Base-by-base conservation (phyloP, 2,329 filamentous ascomycete species). In the Pleurostoma richardsiae region DNA sequence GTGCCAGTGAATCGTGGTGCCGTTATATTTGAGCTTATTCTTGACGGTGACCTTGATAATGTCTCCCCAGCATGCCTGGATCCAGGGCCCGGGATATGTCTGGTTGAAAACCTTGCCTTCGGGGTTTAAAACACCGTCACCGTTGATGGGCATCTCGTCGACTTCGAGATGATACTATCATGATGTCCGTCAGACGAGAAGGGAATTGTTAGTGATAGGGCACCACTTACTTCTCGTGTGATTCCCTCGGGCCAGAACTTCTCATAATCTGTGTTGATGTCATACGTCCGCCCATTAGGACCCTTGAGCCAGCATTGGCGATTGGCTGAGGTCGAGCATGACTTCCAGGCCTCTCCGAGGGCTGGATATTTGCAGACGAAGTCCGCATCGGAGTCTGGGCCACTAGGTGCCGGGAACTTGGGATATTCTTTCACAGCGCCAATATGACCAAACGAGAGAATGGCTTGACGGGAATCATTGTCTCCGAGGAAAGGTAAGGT, bases 1-100 rank as follows among this genome's bases (percentile, higher is more conserved):
- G 57, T 88, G 85, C 59, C 83, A 88, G 59, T 88, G 85, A 30
- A 88, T 67, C 46, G 69, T 74, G 26, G 79, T 80, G n/a, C 67
- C 74, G 54, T 85, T 80, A 6, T 72, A 72, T 2, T 80, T 69
- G 44, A 52, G 41, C n/a, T 73, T 68, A 58, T 88, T 87, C 61
- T 80, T 72, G 45, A 85, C 72, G 39, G 83, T 77, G 46, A 84
- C 73, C 26, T 82, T 61, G n/a, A 86, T 59, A 11, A 69, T 74
- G 54, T 86, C 83, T 39, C 81, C 82, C 51, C 80, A 78, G 51
- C 77, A 80, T 42, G 77, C 73, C 50, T 82, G 73, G 48, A 86
- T 74, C 30, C 76, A 61, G 5, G 82, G 82, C 10, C 81, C 67
- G 0, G 83, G 83, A 70, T 82, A 84, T 56, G 79, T 63, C 10